phyloP scores from a whole-genome alignment of 2,329 filamentous ascomycete genomes.

The Dendryphion nanum region DNA sequence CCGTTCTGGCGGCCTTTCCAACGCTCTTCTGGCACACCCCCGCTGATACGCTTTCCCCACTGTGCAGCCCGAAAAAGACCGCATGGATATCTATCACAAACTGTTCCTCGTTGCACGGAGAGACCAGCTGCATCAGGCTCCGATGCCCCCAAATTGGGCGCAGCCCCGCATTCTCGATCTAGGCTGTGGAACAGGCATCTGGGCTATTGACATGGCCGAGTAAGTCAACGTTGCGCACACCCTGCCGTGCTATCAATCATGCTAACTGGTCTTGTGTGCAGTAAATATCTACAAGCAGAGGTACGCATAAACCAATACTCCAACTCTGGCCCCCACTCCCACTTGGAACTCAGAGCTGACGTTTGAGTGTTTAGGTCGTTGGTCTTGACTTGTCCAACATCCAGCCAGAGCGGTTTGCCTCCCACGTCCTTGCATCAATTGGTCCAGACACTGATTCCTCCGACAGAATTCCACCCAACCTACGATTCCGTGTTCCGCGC shows the following conservation, averaged over 20 bases:
- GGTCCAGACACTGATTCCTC: slow-evolving; percentile 19
- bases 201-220: slow-evolving; percentile 84
- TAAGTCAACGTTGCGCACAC: too few species aligned
- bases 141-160: slow-evolving; percentile 39
- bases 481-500: slow-evolving; percentile 64
- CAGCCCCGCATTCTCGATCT: slow-evolving; percentile 59
- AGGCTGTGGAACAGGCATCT: slow-evolving; percentile 87
- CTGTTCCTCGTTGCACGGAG: slow-evolving; percentile 66
- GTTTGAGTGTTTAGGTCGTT: slow-evolving; percentile 44
- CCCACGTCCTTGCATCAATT: slow-evolving; percentile 36
- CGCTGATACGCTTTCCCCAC: slow-evolving; percentile 13
- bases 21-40: neutral
- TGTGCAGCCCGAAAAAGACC: slow-evolving; percentile 66
- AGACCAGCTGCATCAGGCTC: slow-evolving; percentile 48
- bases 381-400: slow-evolving; percentile 63
- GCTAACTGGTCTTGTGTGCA: slow-evolving; percentile 35
- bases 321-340: slow-evolving; percentile 8
- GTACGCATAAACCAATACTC: slow-evolving; percentile 25
- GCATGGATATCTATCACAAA: slow-evolving; percentile 80
- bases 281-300: slow-evolving; percentile 57
- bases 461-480: slow-evolving; percentile 67
- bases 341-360: slow-evolving; percentile 24
- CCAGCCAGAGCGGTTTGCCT: slow-evolving; percentile 55
- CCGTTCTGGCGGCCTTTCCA: neutral
- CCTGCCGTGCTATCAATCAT: too few species aligned